These are phyloP conservation scores for Lactuca sativa DNA, from an alignment of 129 eudicot species.

Conservation along the genomic window DNA sequence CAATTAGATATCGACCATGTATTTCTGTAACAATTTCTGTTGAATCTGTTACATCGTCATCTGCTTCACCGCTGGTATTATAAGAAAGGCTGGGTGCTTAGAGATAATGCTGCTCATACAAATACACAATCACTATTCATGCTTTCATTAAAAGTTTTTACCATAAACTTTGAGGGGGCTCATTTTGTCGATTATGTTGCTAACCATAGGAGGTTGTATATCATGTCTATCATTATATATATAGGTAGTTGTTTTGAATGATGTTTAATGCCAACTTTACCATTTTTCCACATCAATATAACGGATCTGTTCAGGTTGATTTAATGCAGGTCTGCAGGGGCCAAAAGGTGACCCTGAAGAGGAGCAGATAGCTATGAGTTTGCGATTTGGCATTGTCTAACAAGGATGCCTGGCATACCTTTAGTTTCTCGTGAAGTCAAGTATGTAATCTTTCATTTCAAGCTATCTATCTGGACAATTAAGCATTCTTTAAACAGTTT, in stretches of 20 bases:
- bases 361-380: conserved; percentile 35
- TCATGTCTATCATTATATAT: background rate
- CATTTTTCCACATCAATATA: conserved; percentile 10
- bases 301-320: conserved; percentile 3
- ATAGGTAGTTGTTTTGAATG: background rate
- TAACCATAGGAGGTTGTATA: conserved; percentile 8
- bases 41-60: background rate
- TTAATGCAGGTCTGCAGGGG: conserved; percentile 44
- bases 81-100: background rate
- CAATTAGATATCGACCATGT: background rate
- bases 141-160: background rate
- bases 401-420: conserved; percentile 95
- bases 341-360: conserved; percentile 23
- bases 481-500: background rate
- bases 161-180: background rate
- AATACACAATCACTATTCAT: background rate
- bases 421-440: conserved; percentile 75
- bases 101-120: background rate
- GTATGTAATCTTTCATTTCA: conserved; percentile 44
- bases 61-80: conserved; percentile 1
- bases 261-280: background rate
- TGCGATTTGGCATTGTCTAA: conserved; percentile 31
- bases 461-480: background rate
- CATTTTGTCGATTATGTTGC: conserved; percentile 6
- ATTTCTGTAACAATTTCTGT: background rate